These are phyloP conservation scores for Acer negundo DNA, from an alignment of 345 rosid genomes.

Conservation along the genomic window DNA sequence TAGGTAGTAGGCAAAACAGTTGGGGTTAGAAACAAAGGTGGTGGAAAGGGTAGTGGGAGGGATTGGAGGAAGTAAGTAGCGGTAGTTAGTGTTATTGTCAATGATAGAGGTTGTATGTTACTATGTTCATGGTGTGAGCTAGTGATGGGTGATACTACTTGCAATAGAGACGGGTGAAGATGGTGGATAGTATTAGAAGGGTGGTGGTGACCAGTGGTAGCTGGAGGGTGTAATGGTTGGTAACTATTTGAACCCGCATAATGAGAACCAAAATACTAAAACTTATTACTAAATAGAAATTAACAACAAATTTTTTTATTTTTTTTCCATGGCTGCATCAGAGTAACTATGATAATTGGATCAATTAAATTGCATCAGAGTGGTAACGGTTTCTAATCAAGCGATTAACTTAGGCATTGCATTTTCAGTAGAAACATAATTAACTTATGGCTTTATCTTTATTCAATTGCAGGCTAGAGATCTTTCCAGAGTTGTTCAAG, in stretches of 20 bases:
- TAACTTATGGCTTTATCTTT: background rate
- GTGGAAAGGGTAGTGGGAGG: background rate
- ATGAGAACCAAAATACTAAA: background rate
- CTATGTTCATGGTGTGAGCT: background rate
- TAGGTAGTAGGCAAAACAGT: background rate
- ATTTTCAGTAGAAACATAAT: background rate
- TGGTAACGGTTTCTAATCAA: background rate
- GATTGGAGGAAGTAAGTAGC: background rate
- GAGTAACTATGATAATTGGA: background rate
- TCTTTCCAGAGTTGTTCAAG: conserved; percentile 79
- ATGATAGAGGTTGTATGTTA: background rate
- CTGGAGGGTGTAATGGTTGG: background rate
- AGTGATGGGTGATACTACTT: background rate
- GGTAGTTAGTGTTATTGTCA: background rate
- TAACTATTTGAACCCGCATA: background rate
- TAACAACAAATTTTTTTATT: background rate
- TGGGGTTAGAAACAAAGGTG: background rate
- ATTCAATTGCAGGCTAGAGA: conserved; percentile 80
- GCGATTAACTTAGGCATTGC: background rate
- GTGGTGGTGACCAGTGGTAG: background rate
- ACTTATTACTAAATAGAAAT: background rate
- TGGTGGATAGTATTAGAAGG: background rate
- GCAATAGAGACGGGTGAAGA: background rate
- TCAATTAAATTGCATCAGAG: background rate
- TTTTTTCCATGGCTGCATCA: background rate